Base-by-base conservation (phyloP, 768 basidiomycete species). In the Suillus paluster region DNA sequence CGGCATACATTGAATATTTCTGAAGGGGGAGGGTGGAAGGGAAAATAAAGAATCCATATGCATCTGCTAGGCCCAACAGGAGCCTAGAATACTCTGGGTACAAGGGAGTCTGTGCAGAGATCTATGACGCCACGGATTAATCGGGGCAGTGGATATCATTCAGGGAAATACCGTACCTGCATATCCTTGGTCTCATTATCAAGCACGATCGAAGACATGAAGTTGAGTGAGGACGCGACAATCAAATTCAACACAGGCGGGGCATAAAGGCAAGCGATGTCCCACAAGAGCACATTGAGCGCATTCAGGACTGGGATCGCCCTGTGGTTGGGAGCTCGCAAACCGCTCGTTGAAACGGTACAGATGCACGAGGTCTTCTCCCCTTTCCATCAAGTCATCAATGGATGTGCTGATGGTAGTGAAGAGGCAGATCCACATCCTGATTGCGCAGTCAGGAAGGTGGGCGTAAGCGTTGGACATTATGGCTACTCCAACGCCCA, bases 181-280 rank as follows among this genome's bases (percentile, higher is more conserved):
- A 74, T 65, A 4, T 62, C 67, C 38, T 68, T 52, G 5, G 67
- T 66, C 30, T 71, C 66, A 39, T 69, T 48, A 57, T 77, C 75
- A n/a, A 77, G 56, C 19, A 71, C 53, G 42, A 70, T 58, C 4
- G 70, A 66, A 27, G 71, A 75, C 23, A 80, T 60, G 33, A 72
- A 67, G 42, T 77, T 73, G 33, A 81, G 55, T 1, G 74, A 76
- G 17, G 73, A 71, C 11, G 71, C 70, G 42, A 77, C 62, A 56
- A 81, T 76, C 14, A 73, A 66, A 48, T 75, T 74, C 4, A 72
- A 67, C 5, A 62, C 68, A 38, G 74, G 63, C 2, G 66, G 65
- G 11, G 67, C 63, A 58, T 65, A 78, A 55, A 70, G 68, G 3
- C 64, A 52, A 12, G 70, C 61, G 38, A 74, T 63, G 34, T 70